Evolutionary conservation across 2,329 filamentous ascomycete species (phyloP), one percentile per base, ranked within the genome.

Genomic region (Esteya vermicola): DNA sequence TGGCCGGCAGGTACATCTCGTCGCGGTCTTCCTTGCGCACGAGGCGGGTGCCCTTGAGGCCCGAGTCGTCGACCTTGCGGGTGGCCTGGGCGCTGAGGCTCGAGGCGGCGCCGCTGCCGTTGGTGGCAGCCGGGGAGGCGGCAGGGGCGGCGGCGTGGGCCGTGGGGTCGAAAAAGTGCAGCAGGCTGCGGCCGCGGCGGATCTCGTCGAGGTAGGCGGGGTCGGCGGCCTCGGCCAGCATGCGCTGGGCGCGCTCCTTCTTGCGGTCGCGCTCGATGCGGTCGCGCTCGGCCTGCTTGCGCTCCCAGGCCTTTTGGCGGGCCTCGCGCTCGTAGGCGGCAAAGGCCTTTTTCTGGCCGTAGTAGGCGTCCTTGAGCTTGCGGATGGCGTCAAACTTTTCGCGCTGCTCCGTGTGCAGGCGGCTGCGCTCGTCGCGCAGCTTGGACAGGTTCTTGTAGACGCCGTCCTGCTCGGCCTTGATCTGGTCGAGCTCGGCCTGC

Each of bases 141-240:
- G 66, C 63, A n/a, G n/a, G n/a, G n/a, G n/a, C n/a, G n/a, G n/a
- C n/a, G n/a, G n/a, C n/a, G n/a, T n/a, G n/a, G 43, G 75, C 68
- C 14, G 66, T 73, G 2, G 89, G 89, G 59, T 96, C 88, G 50
- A 96, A 89, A 71, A 89, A 89, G 50, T 80, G 78, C 51, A 96
- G 83, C 34, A 98, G 70, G 57, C 78, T 82, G 64, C 91, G 84
- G 46, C 85, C 84, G 39, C 81, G 81, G 52, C 86, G 75, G 54
- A 98, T 94, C 66, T 98, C 86, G 52, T 95, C 85, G 35, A 85
- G 71, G 68, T 85, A 98, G 39, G 91, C 91, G 14, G 81, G 86
- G 52, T 85, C 80, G 56, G 78, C 83, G 51, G 85, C 85, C 55
- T 89, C 82, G 53, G 79, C 78, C 31, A 93, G 77, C 60, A 84